These are phyloP conservation scores for Brassica balearica DNA, from an alignment of 441 rosid species.

Conservation along the genomic window DNA sequence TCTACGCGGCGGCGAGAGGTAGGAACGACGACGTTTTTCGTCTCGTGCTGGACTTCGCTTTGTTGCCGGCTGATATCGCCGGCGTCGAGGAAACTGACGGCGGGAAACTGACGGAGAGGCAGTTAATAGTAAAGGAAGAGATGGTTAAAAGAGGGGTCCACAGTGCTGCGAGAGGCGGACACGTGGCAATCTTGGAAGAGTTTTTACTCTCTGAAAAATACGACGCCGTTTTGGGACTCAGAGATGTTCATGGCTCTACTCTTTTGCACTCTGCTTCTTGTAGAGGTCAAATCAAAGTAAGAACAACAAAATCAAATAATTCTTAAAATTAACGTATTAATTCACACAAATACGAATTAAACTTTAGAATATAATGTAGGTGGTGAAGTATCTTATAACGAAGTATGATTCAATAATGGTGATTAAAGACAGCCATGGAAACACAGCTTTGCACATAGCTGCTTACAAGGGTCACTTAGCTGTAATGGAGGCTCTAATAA, in stretches of 20 bases:
- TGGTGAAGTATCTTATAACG: constrained; percentile 66
- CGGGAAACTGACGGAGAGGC: constrained; percentile 46
- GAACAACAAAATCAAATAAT: constrained; percentile 2
- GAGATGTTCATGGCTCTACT: constrained; percentile 75
- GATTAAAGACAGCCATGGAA: constrained; percentile 70
- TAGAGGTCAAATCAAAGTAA: constrained; percentile 85
- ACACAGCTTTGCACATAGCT: constrained; percentile 84
- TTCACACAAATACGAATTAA: no score
- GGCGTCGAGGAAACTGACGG: constrained; percentile 44
- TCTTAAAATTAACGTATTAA: neutral
- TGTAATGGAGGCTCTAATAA: constrained; percentile 63
- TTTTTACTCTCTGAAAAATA: constrained; percentile 52
- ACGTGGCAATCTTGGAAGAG: constrained; percentile 70
- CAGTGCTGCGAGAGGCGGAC: constrained; percentile 91
- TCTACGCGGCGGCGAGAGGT: constrained; percentile 88
- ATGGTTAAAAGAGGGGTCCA: constrained; percentile 89
- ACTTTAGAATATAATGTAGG: constrained; percentile 63
- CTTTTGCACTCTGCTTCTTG: constrained; percentile 86
- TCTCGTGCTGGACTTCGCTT: constrained; percentile 56
- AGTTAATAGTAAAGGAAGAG: constrained; percentile 60
- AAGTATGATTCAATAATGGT: constrained; percentile 53
- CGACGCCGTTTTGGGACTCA: constrained; percentile 51
- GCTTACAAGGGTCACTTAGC: constrained; percentile 76
- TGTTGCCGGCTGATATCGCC: constrained; percentile 49
- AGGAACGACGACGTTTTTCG: constrained; percentile 67